Base-by-base conservation (phyloP, 2,329 filamentous ascomycete species). In the Monilinia laxa region DNA sequence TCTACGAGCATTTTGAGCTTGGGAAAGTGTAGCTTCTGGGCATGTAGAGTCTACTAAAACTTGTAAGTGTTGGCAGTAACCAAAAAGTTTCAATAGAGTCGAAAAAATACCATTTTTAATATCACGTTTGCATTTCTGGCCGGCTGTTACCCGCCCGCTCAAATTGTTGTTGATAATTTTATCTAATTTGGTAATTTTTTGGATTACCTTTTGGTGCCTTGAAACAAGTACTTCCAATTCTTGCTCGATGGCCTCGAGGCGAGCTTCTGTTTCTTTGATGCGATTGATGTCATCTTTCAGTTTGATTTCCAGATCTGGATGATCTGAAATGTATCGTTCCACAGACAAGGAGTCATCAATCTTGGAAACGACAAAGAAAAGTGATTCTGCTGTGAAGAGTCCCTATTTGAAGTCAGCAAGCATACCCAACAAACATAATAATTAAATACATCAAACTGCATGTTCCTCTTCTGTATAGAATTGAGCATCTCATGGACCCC, bases 321-420 rank as follows among this genome's bases (percentile, higher is more conserved):
- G 64, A 1, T 56, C 49, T 3, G 45, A 47, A 38, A 69, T 60
- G 53, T 72, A 70, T 23, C 65, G n/a, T 0, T 38, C 11, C 23
- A 67, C 25, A 64, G 66, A 18, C 45, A 71, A 60, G 9, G 49
- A 35, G 7, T 42, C 18, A 63, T 73, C 72, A 9, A 60, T 70
- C 28, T 72, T 58, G 1, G 67, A 54, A 1, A 73, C 10, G 7
- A 73, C 54, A 51, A 72, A 74, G 53, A 68, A 71, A 10, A 74
- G 42, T 1, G 38, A 53, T 1, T 71, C 66, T 3, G 52, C 38
- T 11, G 66, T 65, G 54, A 64, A 72, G 0, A 62, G 35, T 16
- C 68, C 68, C 52, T 54, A 11, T 38, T 4, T 4, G 2, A 54
- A n/a, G 6, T 54, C 10, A 54, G 52, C 35, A 38, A 35, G 6